These are phyloP conservation scores for Schwanniomyces sp. DNA, from an alignment of 805 yeast genomes.

Conservation along the genomic window DNA sequence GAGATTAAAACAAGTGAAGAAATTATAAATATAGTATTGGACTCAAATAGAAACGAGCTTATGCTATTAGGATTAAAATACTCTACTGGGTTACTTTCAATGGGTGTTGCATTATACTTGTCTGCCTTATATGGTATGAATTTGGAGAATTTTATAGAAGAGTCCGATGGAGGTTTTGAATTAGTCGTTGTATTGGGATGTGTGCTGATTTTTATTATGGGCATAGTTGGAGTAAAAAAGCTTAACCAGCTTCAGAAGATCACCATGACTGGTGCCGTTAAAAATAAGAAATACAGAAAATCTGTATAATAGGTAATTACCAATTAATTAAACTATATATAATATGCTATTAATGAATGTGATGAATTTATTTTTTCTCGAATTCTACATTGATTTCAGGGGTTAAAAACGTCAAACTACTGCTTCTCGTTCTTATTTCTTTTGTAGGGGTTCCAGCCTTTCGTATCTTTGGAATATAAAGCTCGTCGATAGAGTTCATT, in stretches of 20 bases:
- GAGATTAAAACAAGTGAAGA: slow-evolving; percentile 93
- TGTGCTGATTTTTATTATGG: slow-evolving; percentile 43
- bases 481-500: slow-evolving; percentile 6
- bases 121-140: slow-evolving; percentile 97
- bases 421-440: slow-evolving; percentile 14
- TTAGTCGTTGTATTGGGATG: slow-evolving; percentile 43
- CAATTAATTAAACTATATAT: background rate
- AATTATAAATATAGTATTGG: slow-evolving; percentile 87
- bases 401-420: slow-evolving; percentile 20
- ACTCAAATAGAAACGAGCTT: slow-evolving; percentile 89
- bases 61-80: slow-evolving; percentile 85
- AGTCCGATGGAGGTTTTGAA: slow-evolving; percentile 67
- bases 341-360: background rate
- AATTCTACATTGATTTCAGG: slow-evolving; percentile 29
- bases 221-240: slow-evolving; percentile 53
- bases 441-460: slow-evolving; percentile 7
- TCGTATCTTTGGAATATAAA: slow-evolving; percentile 1
- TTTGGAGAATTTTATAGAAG: slow-evolving; percentile 88
- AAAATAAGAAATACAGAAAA: slow-evolving; percentile 4
- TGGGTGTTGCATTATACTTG: slow-evolving; percentile 76
- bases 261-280: slow-evolving; percentile 54
- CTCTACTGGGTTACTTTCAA: slow-evolving; percentile 77
- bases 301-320: background rate
- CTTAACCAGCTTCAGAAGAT: slow-evolving; percentile 69
- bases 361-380: slow-evolving; percentile 14